Percentiles rank a stretch among this genome's conserved stretches.
phyloP scores from a whole-genome alignment of 2,329 filamentous ascomycete species.

The Xylaria sp. region DNA sequence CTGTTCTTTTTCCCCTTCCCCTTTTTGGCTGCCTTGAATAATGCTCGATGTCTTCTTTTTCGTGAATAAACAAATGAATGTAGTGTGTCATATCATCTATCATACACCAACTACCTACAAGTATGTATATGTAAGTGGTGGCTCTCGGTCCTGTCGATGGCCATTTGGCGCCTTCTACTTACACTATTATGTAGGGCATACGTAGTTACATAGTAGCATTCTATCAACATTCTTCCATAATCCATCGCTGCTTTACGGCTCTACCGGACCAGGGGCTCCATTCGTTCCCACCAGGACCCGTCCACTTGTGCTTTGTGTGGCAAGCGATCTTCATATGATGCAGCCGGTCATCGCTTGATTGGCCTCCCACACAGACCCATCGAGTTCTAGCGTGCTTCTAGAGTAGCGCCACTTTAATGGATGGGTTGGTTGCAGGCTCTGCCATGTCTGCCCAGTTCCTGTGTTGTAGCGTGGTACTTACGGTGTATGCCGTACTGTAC shows the following conservation, averaged over 20 bases:
- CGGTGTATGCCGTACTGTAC: too few relatives aligned
- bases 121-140: not conserved
- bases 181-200: not conserved
- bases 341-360: slow-evolving; percentile 41
- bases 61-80: not conserved
- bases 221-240: slow-evolving; percentile 41
- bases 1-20: not conserved
- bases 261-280: slow-evolving; percentile 35
- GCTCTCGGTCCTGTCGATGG: slow-evolving; percentile 10
- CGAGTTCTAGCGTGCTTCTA: slow-evolving; percentile 54
- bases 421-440: slow-evolving; percentile 24
- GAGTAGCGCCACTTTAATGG: slow-evolving; percentile 41
- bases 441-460: slow-evolving; percentile 7
- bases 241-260: slow-evolving; percentile 46
- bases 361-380: slow-evolving; percentile 38
- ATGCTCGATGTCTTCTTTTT: not conserved
- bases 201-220: slow-evolving; percentile 12
- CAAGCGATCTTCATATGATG: slow-evolving; percentile 41
- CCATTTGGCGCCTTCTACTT: not conserved
- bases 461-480: not conserved
- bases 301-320: slow-evolving; percentile 37
- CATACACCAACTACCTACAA: not conserved
- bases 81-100: not conserved
- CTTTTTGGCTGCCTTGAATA: not conserved
- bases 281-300: slow-evolving; percentile 21